Percentiles rank a stretch among this genome's conserved stretches.
Conservation (phyloP, 2,329 filamentous ascomycete species). For the Leptosphaerulina australis region DNA sequence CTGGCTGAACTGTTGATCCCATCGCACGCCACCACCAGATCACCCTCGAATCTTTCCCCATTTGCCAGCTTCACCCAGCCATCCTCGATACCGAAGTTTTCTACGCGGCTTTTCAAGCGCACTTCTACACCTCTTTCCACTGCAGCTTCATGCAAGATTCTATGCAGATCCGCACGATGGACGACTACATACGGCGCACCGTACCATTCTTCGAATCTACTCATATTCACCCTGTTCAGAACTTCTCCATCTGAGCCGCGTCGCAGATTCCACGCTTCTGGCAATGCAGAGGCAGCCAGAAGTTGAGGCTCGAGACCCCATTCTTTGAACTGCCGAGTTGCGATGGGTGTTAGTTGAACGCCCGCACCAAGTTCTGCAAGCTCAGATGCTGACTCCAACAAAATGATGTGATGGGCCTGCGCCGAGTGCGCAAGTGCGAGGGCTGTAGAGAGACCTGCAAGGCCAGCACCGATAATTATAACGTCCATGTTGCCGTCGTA, state of each 20-base stretch:
- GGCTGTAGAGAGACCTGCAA: slow-evolving; percentile 14
- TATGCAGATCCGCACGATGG: slow-evolving; percentile 24
- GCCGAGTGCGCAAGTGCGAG: slow-evolving; percentile 7
- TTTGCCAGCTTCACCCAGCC: slow-evolving; percentile 18
- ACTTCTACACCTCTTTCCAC: slow-evolving; percentile 21
- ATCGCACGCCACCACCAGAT: slow-evolving; percentile 23
- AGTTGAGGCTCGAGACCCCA: slow-evolving; percentile 10
- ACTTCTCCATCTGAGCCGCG: slow-evolving; percentile 42
- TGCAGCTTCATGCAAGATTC: slow-evolving; percentile 21
- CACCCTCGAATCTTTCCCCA: slow-evolving; percentile 14
- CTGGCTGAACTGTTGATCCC: slow-evolving; percentile 23
- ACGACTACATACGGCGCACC: slow-evolving; percentile 25
- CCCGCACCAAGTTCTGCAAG: slow-evolving; percentile 15
- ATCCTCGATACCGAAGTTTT: slow-evolving; percentile 24
- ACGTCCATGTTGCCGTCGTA: slow-evolving; percentile 3
- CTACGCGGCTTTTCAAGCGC: slow-evolving; percentile 18
- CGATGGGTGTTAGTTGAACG: slow-evolving; percentile 11
- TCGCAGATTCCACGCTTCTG: slow-evolving; percentile 12
- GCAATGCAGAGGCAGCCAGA: slow-evolving; percentile 14
- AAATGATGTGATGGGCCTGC: neutral
- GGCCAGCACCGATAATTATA: slow-evolving; percentile 11
- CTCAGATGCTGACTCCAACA: slow-evolving; percentile 7
- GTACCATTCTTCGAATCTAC: slow-evolving; percentile 19
- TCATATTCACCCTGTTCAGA: slow-evolving; percentile 14
- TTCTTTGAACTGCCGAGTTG: slow-evolving; percentile 10